Evolutionary conservation across 1,284 basidiomycete species (phyloP).

Genomic region (Nidula niveotomentosa): DNA sequence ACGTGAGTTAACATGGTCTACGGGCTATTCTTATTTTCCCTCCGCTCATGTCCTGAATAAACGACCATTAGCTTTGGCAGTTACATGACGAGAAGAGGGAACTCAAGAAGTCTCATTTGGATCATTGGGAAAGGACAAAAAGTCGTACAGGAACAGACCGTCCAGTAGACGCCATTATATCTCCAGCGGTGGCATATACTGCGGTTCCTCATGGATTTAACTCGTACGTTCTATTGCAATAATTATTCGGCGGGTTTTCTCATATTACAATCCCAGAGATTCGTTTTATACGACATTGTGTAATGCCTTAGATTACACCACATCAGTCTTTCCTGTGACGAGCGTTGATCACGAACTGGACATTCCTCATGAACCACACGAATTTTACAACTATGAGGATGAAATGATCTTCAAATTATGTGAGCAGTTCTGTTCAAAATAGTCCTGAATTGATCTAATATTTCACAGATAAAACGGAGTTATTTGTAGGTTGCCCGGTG

Average conservation of each 20-base stretch:
- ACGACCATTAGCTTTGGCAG: slow-evolving; percentile 44
- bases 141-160: slow-evolving; percentile 54
- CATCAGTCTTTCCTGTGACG: slow-evolving; percentile 62
- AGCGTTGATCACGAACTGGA: slow-evolving; percentile 49
- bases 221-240: slow-evolving; percentile 22
- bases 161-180: slow-evolving; percentile 62
- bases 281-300: slow-evolving; percentile 59
- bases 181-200: slow-evolving; percentile 49
- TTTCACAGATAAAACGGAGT: slow-evolving; percentile 53
- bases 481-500: slow-evolving; percentile 61
- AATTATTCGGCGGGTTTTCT: background rate
- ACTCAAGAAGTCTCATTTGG: slow-evolving; percentile 39
- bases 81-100: slow-evolving; percentile 43
- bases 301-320: slow-evolving; percentile 66
- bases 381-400: slow-evolving; percentile 54
- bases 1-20: slow-evolving; percentile 19
- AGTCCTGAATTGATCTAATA: background rate
- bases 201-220: slow-evolving; percentile 50
- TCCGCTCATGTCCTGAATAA: too few species aligned
- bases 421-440: slow-evolving; percentile 28
- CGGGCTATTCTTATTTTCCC: too few species aligned
- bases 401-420: slow-evolving; percentile 54
- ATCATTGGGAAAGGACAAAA: slow-evolving; percentile 55
- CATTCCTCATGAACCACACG: slow-evolving; percentile 34
- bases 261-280: slow-evolving; percentile 20